Conservation (phyloP, 1,139 yeast genomes). For the Taphrina pruni region DNA sequence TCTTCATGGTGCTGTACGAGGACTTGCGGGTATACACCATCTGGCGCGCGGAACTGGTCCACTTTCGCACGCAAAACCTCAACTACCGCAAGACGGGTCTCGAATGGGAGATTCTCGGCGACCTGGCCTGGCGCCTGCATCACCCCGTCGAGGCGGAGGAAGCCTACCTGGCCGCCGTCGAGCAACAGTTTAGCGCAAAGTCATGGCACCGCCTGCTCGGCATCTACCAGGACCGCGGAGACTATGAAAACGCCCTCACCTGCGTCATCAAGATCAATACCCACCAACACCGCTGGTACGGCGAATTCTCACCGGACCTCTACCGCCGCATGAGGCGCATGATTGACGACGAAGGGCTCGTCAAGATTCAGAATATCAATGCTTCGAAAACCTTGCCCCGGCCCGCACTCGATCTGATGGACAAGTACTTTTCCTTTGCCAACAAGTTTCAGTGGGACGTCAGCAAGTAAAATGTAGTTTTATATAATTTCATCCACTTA, state of each 20-base stretch:
- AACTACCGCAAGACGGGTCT: conserved; percentile 78
- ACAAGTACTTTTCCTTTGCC: conserved; percentile 45
- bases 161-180: conserved; percentile 75
- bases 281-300: conserved; percentile 98
- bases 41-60: conserved; percentile 91
- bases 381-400: conserved; percentile 46
- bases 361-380: conserved; percentile 46
- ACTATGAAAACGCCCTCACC: conserved; percentile 64
- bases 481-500: background rate
- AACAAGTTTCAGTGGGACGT: conserved; percentile 45
- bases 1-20: conserved; percentile 84
- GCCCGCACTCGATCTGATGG: conserved; percentile 46
- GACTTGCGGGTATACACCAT: conserved; percentile 83
- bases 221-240: conserved; percentile 57
- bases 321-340: conserved; percentile 32
- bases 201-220: conserved; percentile 77
- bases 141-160: conserved; percentile 80
- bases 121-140: conserved; percentile 76
- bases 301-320: conserved; percentile 55
- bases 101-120: conserved; percentile 94
- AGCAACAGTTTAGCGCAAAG: conserved; percentile 80
- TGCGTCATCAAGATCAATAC: conserved; percentile 76
- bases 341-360: conserved; percentile 41
- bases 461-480: conserved; percentile 8
- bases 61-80: conserved; percentile 75